These are phyloP conservation scores for Linaria vulgaris DNA, from an alignment of 257 asterid genomes.

Conservation along the genomic window DNA sequence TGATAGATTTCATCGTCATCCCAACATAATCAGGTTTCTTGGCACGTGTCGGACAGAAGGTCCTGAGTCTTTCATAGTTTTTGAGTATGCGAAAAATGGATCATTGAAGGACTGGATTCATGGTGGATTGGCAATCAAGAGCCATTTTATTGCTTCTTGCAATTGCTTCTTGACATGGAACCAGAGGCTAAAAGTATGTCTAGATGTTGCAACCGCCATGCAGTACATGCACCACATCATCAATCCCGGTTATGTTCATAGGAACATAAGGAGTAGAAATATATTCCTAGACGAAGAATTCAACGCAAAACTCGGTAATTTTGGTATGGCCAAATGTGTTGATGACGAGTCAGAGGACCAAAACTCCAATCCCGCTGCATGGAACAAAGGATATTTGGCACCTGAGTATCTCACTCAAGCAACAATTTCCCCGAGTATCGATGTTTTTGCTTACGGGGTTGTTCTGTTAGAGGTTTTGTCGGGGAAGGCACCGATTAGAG, in stretches of 20 bases:
- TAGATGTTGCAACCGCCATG: slow-evolving; percentile 65
- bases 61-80: slow-evolving; percentile 49
- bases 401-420: slow-evolving; percentile 46
- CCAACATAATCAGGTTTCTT: slow-evolving; percentile 50
- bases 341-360: slow-evolving; percentile 25
- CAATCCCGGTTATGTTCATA: slow-evolving; percentile 62
- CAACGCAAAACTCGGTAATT: slow-evolving; percentile 65
- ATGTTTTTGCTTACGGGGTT: slow-evolving; percentile 71
- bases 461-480: slow-evolving; percentile 74
- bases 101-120: slow-evolving; percentile 87
- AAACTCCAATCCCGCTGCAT: slow-evolving; percentile 19
- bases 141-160: slow-evolving; percentile 83
- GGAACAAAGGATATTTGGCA: slow-evolving; percentile 53
- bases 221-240: slow-evolving; percentile 80
- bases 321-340: slow-evolving; percentile 57
- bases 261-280: slow-evolving; percentile 60
- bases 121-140: slow-evolving; percentile 82
- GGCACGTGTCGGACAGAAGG: slow-evolving; percentile 54
- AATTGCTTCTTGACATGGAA: slow-evolving; percentile 74
- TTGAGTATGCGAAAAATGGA: slow-evolving; percentile 75
- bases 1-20: slow-evolving; percentile 50
- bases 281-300: slow-evolving; percentile 71
- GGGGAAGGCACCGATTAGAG: slow-evolving; percentile 43
- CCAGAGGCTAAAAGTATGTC: slow-evolving; percentile 64
- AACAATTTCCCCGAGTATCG: slow-evolving; percentile 38